Conservation (phyloP, 2,329 filamentous ascomycete genomes). For the Fusarium liriodendri region DNA sequence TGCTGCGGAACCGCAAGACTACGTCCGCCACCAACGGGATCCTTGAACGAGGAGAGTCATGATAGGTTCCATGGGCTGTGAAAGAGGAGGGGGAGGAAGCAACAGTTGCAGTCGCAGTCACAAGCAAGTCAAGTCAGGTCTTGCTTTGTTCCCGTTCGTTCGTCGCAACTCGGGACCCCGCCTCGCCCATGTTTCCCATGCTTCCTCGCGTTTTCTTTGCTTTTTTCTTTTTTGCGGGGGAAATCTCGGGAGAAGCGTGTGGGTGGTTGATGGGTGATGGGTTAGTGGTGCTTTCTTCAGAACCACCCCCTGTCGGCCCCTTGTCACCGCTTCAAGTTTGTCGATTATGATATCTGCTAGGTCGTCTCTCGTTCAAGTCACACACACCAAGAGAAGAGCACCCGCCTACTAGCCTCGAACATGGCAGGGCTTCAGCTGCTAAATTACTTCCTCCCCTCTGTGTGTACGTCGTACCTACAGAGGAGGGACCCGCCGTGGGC, state of each 20-base stretch:
- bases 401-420: not conserved
- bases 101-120: not conserved
- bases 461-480: not conserved
- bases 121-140: not conserved
- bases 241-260: constrained; percentile 1
- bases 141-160: constrained; percentile 1
- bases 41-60: not conserved
- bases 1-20: constrained; percentile 13
- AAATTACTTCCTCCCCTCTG: not conserved
- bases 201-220: constrained; percentile 1
- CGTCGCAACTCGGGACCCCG: not conserved
- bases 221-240: not conserved
- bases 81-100: not conserved
- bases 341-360: constrained; percentile 24
- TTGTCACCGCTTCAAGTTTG: constrained; percentile 9
- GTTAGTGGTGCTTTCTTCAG: not conserved
- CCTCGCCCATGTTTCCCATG: constrained; percentile 1
- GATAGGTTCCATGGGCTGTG: not conserved
- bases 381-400: constrained; percentile 19
- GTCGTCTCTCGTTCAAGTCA: constrained; percentile 4
- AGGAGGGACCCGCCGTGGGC: constrained; percentile 14
- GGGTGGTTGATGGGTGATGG: not conserved
- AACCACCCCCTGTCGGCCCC: not conserved
- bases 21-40: constrained; percentile 7
- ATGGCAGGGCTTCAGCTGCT: constrained; percentile 11